These are phyloP conservation scores for Malbranchea cinnamomea DNA, from an alignment of 2,329 filamentous ascomycete genomes.

Conservation along the genomic window DNA sequence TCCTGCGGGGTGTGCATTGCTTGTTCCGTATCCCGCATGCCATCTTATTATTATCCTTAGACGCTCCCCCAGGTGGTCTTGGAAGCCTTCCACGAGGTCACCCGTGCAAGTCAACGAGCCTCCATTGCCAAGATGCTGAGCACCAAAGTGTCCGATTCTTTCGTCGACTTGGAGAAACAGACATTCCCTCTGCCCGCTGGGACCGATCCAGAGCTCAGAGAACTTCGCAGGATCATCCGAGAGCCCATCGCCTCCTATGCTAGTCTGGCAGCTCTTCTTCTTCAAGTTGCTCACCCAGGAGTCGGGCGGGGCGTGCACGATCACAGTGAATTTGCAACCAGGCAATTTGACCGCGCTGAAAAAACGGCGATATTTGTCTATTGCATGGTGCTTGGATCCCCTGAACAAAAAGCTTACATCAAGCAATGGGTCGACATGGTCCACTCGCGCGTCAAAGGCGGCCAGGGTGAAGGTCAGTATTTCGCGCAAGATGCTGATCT, in stretches of 20 bases:
- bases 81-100: too few species aligned
- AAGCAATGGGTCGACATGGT: constrained; percentile 8
- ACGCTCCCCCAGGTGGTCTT: too few species aligned
- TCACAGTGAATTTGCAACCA: constrained; percentile 15
- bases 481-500: constrained; percentile 8
- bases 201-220: too few species aligned
- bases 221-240: neutral
- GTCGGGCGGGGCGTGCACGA: constrained; percentile 14
- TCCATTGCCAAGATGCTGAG: too few species aligned
- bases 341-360: constrained; percentile 14
- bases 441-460: constrained; percentile 8
- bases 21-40: too few species aligned
- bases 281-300: constrained; percentile 16
- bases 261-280: constrained; percentile 11
- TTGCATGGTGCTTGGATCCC: constrained; percentile 9
- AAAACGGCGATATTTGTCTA: constrained; percentile 14
- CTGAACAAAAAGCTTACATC: constrained; percentile 5
- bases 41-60: too few species aligned
- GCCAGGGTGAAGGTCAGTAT: constrained; percentile 3
- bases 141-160: too few species aligned
- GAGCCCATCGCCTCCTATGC: constrained; percentile 2
- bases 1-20: too few species aligned
- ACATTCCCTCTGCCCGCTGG: too few species aligned
- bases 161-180: too few species aligned
- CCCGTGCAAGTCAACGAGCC: too few species aligned